Evolutionary conservation across 805 yeast species (phyloP).

Genomic region (Kuraishia capsulata): DNA sequence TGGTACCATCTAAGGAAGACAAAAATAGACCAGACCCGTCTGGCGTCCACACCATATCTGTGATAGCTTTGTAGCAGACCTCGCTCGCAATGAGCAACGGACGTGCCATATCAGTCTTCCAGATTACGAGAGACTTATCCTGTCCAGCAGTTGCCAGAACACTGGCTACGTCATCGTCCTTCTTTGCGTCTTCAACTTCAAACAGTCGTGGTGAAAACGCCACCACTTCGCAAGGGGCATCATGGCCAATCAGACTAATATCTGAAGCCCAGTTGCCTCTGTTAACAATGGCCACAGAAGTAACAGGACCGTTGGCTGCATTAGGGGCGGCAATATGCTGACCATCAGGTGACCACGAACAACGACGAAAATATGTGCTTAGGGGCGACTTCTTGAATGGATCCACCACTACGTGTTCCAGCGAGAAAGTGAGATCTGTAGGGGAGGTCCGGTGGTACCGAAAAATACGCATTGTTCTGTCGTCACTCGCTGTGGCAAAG

Average conservation of each 20-base stretch:
- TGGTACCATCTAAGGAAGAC: slow-evolving; percentile 79
- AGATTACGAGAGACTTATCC: slow-evolving; percentile 77
- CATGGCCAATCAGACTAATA: slow-evolving; percentile 71
- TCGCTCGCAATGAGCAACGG: slow-evolving; percentile 80
- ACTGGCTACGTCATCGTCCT: slow-evolving; percentile 25
- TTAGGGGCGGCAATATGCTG: slow-evolving; percentile 81
- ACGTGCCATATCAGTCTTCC: slow-evolving; percentile 72
- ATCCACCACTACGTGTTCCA: slow-evolving; percentile 73
- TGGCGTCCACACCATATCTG: slow-evolving; percentile 86
- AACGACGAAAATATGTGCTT: slow-evolving; percentile 79
- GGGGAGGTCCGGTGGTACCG: slow-evolving; percentile 69
- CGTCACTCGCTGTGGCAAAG: slow-evolving; percentile 96
- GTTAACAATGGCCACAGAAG: slow-evolving; percentile 62
- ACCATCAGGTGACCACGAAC: slow-evolving; percentile 91
- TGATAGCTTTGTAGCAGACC: slow-evolving; percentile 65
- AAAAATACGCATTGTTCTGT: slow-evolving; percentile 80
- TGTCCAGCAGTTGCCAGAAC: slow-evolving; percentile 95
- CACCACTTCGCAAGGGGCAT: slow-evolving; percentile 78
- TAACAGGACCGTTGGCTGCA: slow-evolving; percentile 76
- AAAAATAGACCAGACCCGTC: slow-evolving; percentile 67
- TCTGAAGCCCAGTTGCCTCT: slow-evolving; percentile 78
- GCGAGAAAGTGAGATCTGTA: slow-evolving; percentile 68
- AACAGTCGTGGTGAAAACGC: slow-evolving; percentile 65
- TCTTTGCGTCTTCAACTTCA: slow-evolving; percentile 17
- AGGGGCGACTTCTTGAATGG: slow-evolving; percentile 88